Base-by-base conservation (phyloP, 1,284 basidiomycete species). In the Wolfiporia cocos region DNA sequence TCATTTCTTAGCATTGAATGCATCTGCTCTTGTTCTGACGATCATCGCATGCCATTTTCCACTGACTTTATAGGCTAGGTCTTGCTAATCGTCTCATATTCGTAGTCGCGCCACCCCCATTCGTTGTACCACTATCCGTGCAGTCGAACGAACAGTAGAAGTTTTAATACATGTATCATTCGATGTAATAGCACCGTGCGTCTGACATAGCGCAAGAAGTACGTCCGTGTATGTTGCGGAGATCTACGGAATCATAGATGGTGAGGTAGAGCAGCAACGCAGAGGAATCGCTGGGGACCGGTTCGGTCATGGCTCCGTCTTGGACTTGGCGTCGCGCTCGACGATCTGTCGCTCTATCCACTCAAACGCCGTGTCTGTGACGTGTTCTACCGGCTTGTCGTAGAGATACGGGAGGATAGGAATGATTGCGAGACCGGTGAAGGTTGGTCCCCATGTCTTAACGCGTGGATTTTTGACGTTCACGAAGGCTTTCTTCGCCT, bases 351-450 rank as follows among this genome's bases (percentile, higher is more conserved):
- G 62, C 59, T 75, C 72, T 36, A 82, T 70, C 82, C 82, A 86
- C 44, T 80, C 75, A 51, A 85, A 86, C 5, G 68, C 73, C 17
- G 58, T 59, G 38, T 86, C 81, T 0, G 81, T 83, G 18, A 62
- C 79, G 17, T 72, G 67, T 58, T 86, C 84, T n/a, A 86, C 85
- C 1, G 88, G 88, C 53, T 89, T 81, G 64, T 92, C 89, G 55
- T 84, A 93, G 15, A 94, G 62, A 61, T 80, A 92, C 1, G 91
- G 91, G 17, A 93, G 69, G 29, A 80, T 68, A 0, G 91, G 89
- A 5, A 92, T 82, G 49, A 89, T 78, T 2, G 83, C 78, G n/a
- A 85, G 62, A 35, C 89, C 89, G 2, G 83, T 84, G 19, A 76
- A 52, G 0, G 91, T 93, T 2, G 92, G 92, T 14, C 89, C 92